Evolutionary conservation across 352 stramenopile genomes (phyloP).

Genomic region (Peronospora farinosa): DNA sequence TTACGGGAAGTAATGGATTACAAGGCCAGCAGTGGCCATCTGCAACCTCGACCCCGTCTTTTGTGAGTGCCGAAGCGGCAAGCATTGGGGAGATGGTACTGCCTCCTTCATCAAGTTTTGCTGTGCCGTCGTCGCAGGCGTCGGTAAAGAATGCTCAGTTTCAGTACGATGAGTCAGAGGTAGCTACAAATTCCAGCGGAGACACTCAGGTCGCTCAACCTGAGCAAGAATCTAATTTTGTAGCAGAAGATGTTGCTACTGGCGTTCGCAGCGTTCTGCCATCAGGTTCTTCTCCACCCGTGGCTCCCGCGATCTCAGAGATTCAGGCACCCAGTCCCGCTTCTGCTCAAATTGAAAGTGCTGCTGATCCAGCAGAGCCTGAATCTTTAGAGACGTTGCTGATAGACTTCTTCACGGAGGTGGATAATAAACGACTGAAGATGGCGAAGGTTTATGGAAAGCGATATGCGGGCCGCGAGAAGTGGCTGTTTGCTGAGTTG

Average conservation of each 20-base stretch:
- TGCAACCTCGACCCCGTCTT: constrained; percentile 1
- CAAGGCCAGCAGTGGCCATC: constrained; percentile 3
- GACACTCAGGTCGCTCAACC: not conserved
- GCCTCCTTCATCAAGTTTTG: not conserved
- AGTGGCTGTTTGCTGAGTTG: constrained; percentile 61
- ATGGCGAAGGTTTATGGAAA: constrained; percentile 65
- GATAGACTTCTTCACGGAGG: constrained; percentile 52
- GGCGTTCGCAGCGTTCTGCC: not conserved
- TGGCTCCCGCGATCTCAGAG: not conserved
- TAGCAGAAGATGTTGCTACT: constrained; percentile 1
- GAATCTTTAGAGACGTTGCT: constrained; percentile 50
- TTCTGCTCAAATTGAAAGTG: constrained; percentile 1
- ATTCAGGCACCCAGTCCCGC: constrained; percentile 1
- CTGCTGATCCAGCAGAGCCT: constrained; percentile 2
- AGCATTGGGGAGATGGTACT: not conserved
- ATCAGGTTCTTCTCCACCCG: not conserved
- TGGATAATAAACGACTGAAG: constrained; percentile 50
- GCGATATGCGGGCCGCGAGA: constrained; percentile 58
- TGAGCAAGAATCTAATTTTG: not conserved
- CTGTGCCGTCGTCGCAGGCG: not conserved
- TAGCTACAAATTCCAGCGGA: not conserved
- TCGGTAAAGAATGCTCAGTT: not conserved
- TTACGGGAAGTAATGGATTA: constrained; percentile 3
- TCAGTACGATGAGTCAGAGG: not conserved
- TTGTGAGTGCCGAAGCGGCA: not conserved